Conservation (phyloP, 2,329 filamentous ascomycete species). For the Phaeosphaeria sp. region DNA sequence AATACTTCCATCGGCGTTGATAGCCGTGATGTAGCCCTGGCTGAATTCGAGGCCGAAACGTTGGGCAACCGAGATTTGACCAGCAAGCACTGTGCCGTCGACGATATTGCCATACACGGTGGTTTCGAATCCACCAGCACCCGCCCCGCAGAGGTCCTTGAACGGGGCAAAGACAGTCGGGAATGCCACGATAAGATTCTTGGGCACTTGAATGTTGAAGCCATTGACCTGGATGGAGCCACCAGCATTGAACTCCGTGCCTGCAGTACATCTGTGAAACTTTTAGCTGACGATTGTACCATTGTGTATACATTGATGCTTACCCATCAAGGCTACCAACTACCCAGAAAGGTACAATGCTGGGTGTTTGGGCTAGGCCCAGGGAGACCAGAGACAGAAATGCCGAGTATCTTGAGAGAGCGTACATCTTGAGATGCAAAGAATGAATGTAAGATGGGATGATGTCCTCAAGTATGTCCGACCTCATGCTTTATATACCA, state of each 20-base stretch:
- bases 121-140: slow-evolving; percentile 30
- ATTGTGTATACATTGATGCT: background rate
- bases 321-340: slow-evolving; percentile 40
- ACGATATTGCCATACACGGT: slow-evolving; percentile 51
- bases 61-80: slow-evolving; percentile 45
- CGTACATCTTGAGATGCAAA: background rate
- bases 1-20: slow-evolving; percentile 45
- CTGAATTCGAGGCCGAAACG: slow-evolving; percentile 47
- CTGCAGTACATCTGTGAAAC: slow-evolving; percentile 25
- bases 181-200: slow-evolving; percentile 60
- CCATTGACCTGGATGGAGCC: slow-evolving; percentile 56
- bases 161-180: slow-evolving; percentile 57
- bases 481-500: background rate
- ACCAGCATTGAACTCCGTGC: slow-evolving; percentile 52
- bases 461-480: background rate
- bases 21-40: slow-evolving; percentile 45
- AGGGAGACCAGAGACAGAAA: slow-evolving; percentile 27
- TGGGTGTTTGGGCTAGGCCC: slow-evolving; percentile 28
- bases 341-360: slow-evolving; percentile 32
- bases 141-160: slow-evolving; percentile 33
- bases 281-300: slow-evolving; percentile 1
- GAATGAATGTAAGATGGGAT: background rate
- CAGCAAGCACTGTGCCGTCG: slow-evolving; percentile 47
- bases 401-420: slow-evolving; percentile 3
- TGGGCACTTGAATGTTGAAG: slow-evolving; percentile 55